These are phyloP conservation scores for Aspergillus oerlinghausenensis DNA, from an alignment of 2,329 filamentous ascomycete genomes.

Conservation along the genomic window DNA sequence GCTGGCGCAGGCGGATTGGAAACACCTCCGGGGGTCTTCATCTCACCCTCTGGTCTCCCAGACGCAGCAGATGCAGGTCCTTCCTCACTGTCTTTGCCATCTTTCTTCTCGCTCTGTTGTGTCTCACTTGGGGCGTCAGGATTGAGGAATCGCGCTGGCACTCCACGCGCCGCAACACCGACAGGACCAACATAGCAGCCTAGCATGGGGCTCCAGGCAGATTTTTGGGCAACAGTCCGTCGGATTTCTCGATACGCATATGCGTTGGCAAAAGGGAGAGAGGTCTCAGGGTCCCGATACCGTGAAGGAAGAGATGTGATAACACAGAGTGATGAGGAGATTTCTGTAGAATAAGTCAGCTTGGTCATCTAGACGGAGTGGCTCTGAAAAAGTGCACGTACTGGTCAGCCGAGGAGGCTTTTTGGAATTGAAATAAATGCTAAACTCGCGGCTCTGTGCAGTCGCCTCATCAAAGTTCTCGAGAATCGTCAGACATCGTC, in stretches of 20 bases:
- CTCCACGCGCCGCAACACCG: constrained; percentile 62
- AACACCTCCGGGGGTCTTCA: constrained; percentile 3
- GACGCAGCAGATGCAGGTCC: background rate
- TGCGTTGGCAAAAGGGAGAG: constrained; percentile 72
- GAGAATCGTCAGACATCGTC: constrained; percentile 56
- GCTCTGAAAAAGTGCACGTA: constrained; percentile 27
- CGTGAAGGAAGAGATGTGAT: constrained; percentile 78
- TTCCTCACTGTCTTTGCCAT: background rate
- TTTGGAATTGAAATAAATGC: constrained; percentile 53
- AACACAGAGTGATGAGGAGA: constrained; percentile 59
- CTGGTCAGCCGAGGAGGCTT: constrained; percentile 45
- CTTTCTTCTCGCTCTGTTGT: constrained; percentile 9
- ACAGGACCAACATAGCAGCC: constrained; percentile 74
- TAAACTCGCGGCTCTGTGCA: constrained; percentile 50
- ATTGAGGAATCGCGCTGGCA: constrained; percentile 67
- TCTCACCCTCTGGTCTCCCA: constrained; percentile 8
- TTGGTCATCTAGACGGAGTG: background rate
- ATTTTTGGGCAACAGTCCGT: constrained; percentile 66
- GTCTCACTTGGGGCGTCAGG: constrained; percentile 12
- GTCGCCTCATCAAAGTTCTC: constrained; percentile 54
- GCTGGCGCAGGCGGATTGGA: constrained; percentile 3
- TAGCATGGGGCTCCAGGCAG: constrained; percentile 75
- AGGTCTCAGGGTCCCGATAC: constrained; percentile 81
- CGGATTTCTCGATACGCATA: constrained; percentile 76
- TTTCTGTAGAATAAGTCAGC: constrained; percentile 29